Percentiles rank a stretch among this genome's conserved stretches.
Evolutionary conservation across 1,139 yeast genomes (phyloP).

Genomic region (Tardiomyces blankii): DNA sequence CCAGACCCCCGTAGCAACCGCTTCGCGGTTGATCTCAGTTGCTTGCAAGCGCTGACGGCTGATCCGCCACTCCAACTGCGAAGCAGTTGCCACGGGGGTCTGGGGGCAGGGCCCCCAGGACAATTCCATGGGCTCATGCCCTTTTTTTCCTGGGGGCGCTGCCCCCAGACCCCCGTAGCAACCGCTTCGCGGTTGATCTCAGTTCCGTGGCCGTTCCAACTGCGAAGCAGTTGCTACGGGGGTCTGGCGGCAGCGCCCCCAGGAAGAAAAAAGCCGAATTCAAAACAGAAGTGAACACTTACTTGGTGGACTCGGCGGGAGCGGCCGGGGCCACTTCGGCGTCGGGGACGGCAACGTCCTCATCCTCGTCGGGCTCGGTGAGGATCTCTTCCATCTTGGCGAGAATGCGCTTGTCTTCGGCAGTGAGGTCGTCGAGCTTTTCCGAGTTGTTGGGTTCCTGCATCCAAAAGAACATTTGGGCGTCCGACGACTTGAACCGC

Average conservation of each 20-base stretch:
- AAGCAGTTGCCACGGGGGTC: too few relatives aligned
- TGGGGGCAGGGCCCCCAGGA: too few relatives aligned
- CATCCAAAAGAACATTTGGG: slow-evolving; percentile 81
- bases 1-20: too few relatives aligned
- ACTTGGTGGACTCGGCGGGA: slow-evolving; percentile 4
- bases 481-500: slow-evolving; percentile 74
- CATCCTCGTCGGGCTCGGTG: slow-evolving; percentile 30
- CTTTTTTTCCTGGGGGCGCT: too few relatives aligned
- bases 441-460: slow-evolving; percentile 63
- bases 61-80: too few relatives aligned
- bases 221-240: background rate
- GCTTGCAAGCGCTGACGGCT: too few relatives aligned
- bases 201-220: too few relatives aligned
- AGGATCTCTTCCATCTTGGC: slow-evolving; percentile 47
- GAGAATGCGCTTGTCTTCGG: slow-evolving; percentile 45
- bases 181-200: too few relatives aligned
- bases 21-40: too few relatives aligned
- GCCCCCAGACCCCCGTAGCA: too few relatives aligned
- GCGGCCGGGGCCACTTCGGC: slow-evolving; percentile 17
- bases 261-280: background rate
- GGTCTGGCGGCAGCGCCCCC: background rate
- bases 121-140: background rate
- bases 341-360: slow-evolving; percentile 30
- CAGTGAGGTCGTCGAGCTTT: slow-evolving; percentile 44
- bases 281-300: background rate